Evolutionary conservation across 306 rosid species (phyloP).

Genomic region (Hippophae tibetana): DNA sequence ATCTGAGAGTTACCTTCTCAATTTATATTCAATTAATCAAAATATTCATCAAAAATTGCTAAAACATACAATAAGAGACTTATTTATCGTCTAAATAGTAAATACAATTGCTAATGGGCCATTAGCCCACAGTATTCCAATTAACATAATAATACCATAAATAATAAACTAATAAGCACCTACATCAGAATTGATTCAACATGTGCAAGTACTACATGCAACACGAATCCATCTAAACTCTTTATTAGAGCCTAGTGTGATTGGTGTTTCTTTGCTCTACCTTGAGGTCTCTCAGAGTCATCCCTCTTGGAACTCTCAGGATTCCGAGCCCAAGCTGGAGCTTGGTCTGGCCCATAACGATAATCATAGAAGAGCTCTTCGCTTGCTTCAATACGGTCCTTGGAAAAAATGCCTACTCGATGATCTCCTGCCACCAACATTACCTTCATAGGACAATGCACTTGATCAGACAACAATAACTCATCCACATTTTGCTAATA

Average conservation of each 20-base stretch:
- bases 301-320: conserved; percentile 88
- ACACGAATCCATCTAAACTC: conserved; percentile 21
- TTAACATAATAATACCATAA: no score
- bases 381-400: conserved; percentile 81
- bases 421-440: conserved; percentile 98
- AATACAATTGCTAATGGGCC: no score
- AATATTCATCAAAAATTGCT: no score
- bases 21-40: no score
- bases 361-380: conserved; percentile 97
- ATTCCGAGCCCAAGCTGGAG: conserved; percentile 86
- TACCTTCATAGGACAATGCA: conserved; percentile 43
- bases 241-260: conserved; percentile 50
- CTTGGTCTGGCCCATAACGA: conserved; percentile 83
- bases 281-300: conserved; percentile 58
- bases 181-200: conserved; percentile 4
- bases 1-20: no score
- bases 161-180: not conserved
- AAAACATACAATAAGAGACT: no score
- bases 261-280: conserved; percentile 96
- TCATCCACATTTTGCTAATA: no score
- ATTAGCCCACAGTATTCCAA: no score
- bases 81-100: no score
- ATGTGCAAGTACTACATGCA: conserved; percentile 8
- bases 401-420: conserved; percentile 91
- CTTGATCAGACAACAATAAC: conserved; percentile 11